Base-by-base conservation (phyloP, 192 early-diverging fungal genomes). In the Cladochytrium replicatum region DNA sequence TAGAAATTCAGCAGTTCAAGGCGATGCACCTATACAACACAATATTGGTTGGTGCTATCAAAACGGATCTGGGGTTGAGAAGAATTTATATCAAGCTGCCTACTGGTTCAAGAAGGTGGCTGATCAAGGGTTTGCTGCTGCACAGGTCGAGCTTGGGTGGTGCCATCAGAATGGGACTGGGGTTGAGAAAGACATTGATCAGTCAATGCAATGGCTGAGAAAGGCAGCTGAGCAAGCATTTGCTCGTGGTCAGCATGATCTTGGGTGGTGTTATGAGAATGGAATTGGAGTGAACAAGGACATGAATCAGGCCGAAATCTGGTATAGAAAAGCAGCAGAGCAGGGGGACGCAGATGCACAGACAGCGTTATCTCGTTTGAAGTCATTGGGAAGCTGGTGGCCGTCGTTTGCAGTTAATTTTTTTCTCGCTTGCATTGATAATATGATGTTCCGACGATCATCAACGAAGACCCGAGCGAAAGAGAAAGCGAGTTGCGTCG, bases 131-230 rank as follows among this genome's bases (percentile, higher is more conserved):
- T 64, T 73, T 38, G 28, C 61, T 8, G n/a, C 65, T 8, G 58
- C 67, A 6, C 52, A 72, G 37, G 54, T 71, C 9, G 85, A 66
- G 28, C 66, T 86, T 21, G 88, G 77, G 3, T 80, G 86, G 44
- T 86, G 82, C 45, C 71, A 77, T 58, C 86, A 91, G 58, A 78
- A 77, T 46, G 88, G 85, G 8, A 62, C 88, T 4, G 88, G 88
- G 13, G 54, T 79, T 3, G 52, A 56, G 6, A 63, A 64, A n/a
- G 61, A 81, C 41, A 71, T 68, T 48, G 57, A 66, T 13, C 45
- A 55, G 42, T 74, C 82, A 7, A 54, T 76, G 37, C 43, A 61
- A 7, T 48, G 52, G 38, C 76, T 68, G 41, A 29, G 43, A 15
- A 43, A 47, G 32, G 75, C 75, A 2, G 74, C 73, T 4, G 29